Conservation (phyloP, 1,284 basidiomycete species). For the Microbotryum silenes-acaulis region DNA sequence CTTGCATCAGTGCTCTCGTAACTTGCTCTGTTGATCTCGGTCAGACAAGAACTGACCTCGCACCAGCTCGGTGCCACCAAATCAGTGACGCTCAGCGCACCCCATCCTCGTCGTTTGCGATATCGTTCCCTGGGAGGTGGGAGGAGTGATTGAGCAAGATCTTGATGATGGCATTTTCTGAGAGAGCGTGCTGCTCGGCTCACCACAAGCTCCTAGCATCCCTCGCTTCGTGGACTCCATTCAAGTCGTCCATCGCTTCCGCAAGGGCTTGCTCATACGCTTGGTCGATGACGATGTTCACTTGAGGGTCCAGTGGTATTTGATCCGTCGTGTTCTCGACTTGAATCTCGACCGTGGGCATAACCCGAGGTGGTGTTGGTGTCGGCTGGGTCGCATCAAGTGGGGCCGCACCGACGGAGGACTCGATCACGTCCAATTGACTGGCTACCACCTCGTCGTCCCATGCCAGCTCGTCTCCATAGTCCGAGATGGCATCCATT, state of each 20-base stretch:
- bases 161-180: background rate
- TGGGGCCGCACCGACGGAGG: background rate
- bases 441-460: slow-evolving; percentile 2
- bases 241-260: background rate
- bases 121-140: slow-evolving; percentile 12
- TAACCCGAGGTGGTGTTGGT: too few species aligned
- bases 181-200: background rate
- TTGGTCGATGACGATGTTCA: too few species aligned
- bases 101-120: slow-evolving; percentile 16
- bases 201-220: background rate
- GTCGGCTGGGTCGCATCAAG: background rate
- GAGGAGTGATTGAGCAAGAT: too few species aligned
- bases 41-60: slow-evolving; percentile 3
- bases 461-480: slow-evolving; percentile 18
- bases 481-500: slow-evolving; percentile 8
- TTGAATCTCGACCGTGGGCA: background rate
- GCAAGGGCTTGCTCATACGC: background rate
- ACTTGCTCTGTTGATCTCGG: too few species aligned
- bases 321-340: background rate
- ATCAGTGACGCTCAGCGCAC: slow-evolving; percentile 18
- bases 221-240: background rate
- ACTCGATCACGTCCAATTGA: slow-evolving; percentile 2
- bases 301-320: background rate
- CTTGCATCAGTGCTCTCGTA: too few species aligned
- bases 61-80: slow-evolving; percentile 22